Evolutionary conservation across 2,329 filamentous ascomycete species (phyloP), one percentile per base, ranked within the genome.

Genomic region (Helicocarpus griseus): DNA sequence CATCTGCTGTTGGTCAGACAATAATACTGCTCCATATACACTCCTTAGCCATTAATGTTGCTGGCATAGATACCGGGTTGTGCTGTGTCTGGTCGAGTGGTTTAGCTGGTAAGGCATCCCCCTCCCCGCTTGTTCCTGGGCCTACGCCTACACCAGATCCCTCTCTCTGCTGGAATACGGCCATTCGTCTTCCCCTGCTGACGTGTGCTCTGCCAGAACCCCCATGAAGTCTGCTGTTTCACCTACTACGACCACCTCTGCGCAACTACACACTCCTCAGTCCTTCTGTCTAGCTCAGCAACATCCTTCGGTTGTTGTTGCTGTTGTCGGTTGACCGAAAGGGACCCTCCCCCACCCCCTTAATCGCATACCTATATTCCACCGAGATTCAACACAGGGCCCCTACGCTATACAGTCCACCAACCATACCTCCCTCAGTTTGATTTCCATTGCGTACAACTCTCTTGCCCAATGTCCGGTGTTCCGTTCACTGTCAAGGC

Each of bases 401-500:
- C 43, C 49, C 24, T 29, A 22, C 36, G 22, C 43, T 50, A 46
- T 45, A 39, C 46, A 21, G 41, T 31, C 14, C 14, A 35, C 19
- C 24, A 36, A n/a, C n/a, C 28, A 21, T 46, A 11, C 17, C 39
- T 48, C 29, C 39, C 44, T 49, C 51, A 53, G 51, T 53, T 56
- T 62, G 61, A 57, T 58, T 54, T 58, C 60, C 61, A 57, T 5
- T 29, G 41, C 9, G 26, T 41, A 59, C 57, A 57, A 58, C 60
- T 60, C 58, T 58, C 58, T 56, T 68, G 59, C 73, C 78, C 70
- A 67, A 90, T 90, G 86, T 76, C 84, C 69, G 70, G 68, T 55
- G 77, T 77, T 61, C 82, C 83, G 55, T 96, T 95, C 78, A 94
- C 88, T 73, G 93, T 98, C 76, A 95, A 90, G 78, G 89, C 93